These are phyloP conservation scores for Amanita molliuscula DNA, from an alignment of 768 basidiomycete species.

Conservation along the genomic window DNA sequence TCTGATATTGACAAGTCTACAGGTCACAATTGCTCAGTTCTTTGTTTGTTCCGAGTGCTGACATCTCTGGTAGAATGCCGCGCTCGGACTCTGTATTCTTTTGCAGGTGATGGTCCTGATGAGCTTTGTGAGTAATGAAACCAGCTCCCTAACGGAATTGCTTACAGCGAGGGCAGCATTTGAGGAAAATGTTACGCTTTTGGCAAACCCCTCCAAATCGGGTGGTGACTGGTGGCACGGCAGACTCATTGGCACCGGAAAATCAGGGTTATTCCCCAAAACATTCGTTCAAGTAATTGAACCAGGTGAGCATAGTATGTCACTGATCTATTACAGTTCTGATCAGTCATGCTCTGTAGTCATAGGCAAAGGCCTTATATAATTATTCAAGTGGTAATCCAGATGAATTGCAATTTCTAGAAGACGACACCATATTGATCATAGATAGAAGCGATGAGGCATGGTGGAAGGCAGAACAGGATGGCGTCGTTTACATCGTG, in stretches of 20 bases:
- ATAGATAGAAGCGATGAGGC: conserved; percentile 77
- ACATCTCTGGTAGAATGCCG: conserved; percentile 42
- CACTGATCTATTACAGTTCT: background rate
- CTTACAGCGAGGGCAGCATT: conserved; percentile 43
- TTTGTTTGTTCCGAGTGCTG: conserved; percentile 3
- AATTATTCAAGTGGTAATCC: conserved; percentile 56
- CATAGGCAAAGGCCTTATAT: conserved; percentile 76
- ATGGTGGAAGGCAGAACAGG: conserved; percentile 95
- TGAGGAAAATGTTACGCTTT: conserved; percentile 64
- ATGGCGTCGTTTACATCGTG: conserved; percentile 79
- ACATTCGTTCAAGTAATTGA: conserved; percentile 73
- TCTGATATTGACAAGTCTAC: conserved; percentile 62
- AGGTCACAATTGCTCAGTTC: conserved; percentile 29
- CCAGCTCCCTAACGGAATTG: background rate
- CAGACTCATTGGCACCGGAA: conserved; percentile 49
- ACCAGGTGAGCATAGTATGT: conserved; percentile 37
- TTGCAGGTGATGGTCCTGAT: conserved; percentile 77
- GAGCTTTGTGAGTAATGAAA: conserved; percentile 61
- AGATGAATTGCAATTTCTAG: conserved; percentile 81
- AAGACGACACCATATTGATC: conserved; percentile 70
- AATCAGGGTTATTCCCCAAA: conserved; percentile 83
- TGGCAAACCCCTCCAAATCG: conserved; percentile 78
- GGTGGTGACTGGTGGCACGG: conserved; percentile 94
- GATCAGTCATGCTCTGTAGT: conserved; percentile 22
- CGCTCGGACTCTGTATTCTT: conserved; percentile 75